These are phyloP conservation scores for Podila clonocystis DNA, from an alignment of 192 early-diverging fungal genomes.

Conservation along the genomic window DNA sequence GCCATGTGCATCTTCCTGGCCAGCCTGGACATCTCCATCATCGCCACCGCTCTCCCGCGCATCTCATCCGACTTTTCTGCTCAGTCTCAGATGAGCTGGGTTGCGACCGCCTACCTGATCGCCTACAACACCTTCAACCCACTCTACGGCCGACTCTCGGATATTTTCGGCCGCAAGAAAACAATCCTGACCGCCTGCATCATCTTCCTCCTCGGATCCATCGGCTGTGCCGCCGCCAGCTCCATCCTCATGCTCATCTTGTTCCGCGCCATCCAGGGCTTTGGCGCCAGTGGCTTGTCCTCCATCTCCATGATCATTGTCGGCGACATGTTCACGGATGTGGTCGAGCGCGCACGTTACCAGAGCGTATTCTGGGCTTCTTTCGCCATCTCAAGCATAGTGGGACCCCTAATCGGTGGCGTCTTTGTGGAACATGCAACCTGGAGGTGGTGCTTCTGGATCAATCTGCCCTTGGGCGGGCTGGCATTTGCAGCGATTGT, in stretches of 20 bases:
- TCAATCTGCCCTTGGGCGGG: conserved; percentile 83
- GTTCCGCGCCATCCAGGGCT: conserved; percentile 78
- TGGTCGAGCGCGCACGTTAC: conserved; percentile 83
- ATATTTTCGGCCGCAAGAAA: conserved; percentile 69
- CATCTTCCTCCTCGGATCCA: conserved; percentile 49
- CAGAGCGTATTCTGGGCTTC: conserved; percentile 79
- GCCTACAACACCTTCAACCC: conserved; percentile 76
- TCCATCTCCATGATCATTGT: conserved; percentile 81
- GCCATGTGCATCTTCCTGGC: conserved; percentile 62
- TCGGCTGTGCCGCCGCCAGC: conserved; percentile 57
- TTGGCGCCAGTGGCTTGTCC: conserved; percentile 84
- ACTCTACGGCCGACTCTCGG: conserved; percentile 82
- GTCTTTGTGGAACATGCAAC: conserved; percentile 74
- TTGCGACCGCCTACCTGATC: conserved; percentile 80
- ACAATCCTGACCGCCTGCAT: conserved; percentile 33
- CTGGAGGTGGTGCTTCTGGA: conserved; percentile 84
- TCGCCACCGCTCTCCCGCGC: conserved; percentile 75
- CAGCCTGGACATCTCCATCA: conserved; percentile 83
- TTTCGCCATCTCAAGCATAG: conserved; percentile 75
- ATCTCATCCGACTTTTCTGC: conserved; percentile 80
- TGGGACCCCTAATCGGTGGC: conserved; percentile 90
- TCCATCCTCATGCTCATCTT: conserved; percentile 69
- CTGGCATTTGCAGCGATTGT: conserved; percentile 63
- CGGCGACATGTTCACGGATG: conserved; percentile 78
- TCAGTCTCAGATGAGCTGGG: conserved; percentile 79